Base-by-base conservation (phyloP, 192 early-diverging fungal species). In the Kickxella alabastrina region DNA sequence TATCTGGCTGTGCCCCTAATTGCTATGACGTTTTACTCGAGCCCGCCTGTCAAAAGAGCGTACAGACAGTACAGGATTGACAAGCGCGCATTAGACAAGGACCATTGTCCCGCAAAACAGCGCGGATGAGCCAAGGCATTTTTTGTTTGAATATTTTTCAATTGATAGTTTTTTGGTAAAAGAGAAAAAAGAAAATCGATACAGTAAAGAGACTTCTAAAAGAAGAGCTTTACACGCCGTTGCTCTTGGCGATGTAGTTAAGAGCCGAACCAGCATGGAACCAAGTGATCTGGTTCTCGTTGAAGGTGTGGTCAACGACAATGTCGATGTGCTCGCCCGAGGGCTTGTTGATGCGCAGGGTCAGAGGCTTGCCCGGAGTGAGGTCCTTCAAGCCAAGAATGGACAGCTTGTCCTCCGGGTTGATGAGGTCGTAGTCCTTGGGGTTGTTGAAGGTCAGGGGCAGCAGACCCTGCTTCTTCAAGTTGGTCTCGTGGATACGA, bases 401-500 rank as follows among this genome's bases (percentile, higher is more conserved):
- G 32, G 85, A 85, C 51, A 97, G 82, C 65, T 85, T 89, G 78
- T 97, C 96, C 15, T 65, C 61, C 48, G 93, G 88, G 50, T 79
- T 78, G 57, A 98, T 83, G 81, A 83, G 87, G 57, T 94, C 92
- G 63, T 98, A 98, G 75, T 98, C 96, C 52, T 81, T 83, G 50
- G 91, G 82, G 81, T 98, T 82, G 74, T 86, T 79, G 62, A 98
- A 98, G 43, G 92, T 95, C 62, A 98, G 80, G 29, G 96, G 96
- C 54, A 98, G 82, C 48, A 98, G 82, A 63, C 96, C 96, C 79
- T 98, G 96, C 85, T 98, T 98, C 87, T 98, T 98, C 54, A 96
- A 84, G 83, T 98, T 98, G 68, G 96, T 98, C 82, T 98, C 92
- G 82, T 98, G 96, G 77, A 98, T 98, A 74, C 96, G 90, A 43